phyloP scores from a whole-genome alignment of 2,329 filamentous ascomycete genomes.

The Nectriaceae sp. region DNA sequence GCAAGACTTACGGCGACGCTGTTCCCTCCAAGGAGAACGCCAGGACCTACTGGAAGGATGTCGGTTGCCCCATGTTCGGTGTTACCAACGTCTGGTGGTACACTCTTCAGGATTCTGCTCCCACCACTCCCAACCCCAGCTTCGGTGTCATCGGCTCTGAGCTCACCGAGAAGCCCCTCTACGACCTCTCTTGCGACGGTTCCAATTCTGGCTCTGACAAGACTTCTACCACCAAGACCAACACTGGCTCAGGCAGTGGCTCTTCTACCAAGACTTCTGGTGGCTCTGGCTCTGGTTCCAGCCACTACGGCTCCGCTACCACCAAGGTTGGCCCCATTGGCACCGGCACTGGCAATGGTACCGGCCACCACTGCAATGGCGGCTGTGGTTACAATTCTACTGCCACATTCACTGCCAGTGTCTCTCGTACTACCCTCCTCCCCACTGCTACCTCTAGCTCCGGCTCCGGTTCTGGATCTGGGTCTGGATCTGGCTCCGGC shows the following conservation, averaged over 20 bases:
- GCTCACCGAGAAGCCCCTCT: slow-evolving; percentile 57
- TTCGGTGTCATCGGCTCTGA: slow-evolving; percentile 68
- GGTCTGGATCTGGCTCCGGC: slow-evolving; percentile 15
- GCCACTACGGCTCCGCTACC: slow-evolving; percentile 16
- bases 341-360: slow-evolving; percentile 27
- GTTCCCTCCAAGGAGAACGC: slow-evolving; percentile 69
- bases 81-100: slow-evolving; percentile 74
- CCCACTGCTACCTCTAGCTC: slow-evolving; percentile 21
- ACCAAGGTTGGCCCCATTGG: slow-evolving; percentile 13
- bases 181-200: slow-evolving; percentile 58
- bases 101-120: slow-evolving; percentile 68
- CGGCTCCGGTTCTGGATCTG: slow-evolving; percentile 16
- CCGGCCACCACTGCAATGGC: slow-evolving; percentile 11
- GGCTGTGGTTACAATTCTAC: slow-evolving; percentile 20
- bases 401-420: slow-evolving; percentile 15
- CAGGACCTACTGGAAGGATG: slow-evolving; percentile 76
- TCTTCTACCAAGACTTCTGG: slow-evolving; percentile 1
- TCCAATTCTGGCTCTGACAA: slow-evolving; percentile 12
- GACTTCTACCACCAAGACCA: slow-evolving; percentile 6
- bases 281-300: slow-evolving; percentile 10
- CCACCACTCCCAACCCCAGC: slow-evolving; percentile 62
- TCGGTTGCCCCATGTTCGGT: slow-evolving; percentile 72
- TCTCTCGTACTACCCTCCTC: slow-evolving; percentile 6
- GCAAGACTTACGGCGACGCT: slow-evolving; percentile 61
- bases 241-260: slow-evolving; percentile 19